phyloP scores from a whole-genome alignment of 305 asterid species.

The Solanum aculeatissimum region DNA sequence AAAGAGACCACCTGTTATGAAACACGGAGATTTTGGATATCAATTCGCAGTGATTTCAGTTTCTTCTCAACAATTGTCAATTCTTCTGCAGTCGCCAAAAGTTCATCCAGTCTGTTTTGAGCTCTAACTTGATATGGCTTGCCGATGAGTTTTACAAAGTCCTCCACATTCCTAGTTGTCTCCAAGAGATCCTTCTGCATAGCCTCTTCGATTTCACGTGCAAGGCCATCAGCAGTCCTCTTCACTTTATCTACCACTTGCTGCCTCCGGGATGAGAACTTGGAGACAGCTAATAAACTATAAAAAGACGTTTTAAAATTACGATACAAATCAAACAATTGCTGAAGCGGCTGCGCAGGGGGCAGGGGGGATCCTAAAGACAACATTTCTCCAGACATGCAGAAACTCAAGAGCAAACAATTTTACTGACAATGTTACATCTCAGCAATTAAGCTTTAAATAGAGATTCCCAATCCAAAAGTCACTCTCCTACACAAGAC shows the following conservation, averaged over 20 bases:
- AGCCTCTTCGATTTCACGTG: slow-evolving; percentile 76
- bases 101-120: slow-evolving; percentile 42
- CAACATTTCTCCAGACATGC: neutral
- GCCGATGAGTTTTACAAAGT: slow-evolving; percentile 41
- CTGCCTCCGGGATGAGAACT: slow-evolving; percentile 68
- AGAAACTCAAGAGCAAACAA: neutral
- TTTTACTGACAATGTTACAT: neutral
- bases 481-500: neutral
- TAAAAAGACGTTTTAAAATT: slow-evolving; percentile 8
- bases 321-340: neutral
- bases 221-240: slow-evolving; percentile 66
- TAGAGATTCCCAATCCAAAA: neutral
- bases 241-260: slow-evolving; percentile 60
- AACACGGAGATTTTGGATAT: slow-evolving; percentile 73
- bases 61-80: slow-evolving; percentile 39
- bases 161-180: slow-evolving; percentile 34
- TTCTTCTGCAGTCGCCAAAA: slow-evolving; percentile 42
- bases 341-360: too few relatives aligned
- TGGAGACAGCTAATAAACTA: slow-evolving; percentile 72
- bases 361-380: too few relatives aligned
- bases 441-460: neutral
- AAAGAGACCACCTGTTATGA: slow-evolving; percentile 14
- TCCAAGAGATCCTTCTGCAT: slow-evolving; percentile 78
- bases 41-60: slow-evolving; percentile 45
- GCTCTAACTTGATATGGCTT: slow-evolving; percentile 62